Conservation (phyloP, 768 basidiomycete species). For the Rhodotorula sphaerocarpa region DNA sequence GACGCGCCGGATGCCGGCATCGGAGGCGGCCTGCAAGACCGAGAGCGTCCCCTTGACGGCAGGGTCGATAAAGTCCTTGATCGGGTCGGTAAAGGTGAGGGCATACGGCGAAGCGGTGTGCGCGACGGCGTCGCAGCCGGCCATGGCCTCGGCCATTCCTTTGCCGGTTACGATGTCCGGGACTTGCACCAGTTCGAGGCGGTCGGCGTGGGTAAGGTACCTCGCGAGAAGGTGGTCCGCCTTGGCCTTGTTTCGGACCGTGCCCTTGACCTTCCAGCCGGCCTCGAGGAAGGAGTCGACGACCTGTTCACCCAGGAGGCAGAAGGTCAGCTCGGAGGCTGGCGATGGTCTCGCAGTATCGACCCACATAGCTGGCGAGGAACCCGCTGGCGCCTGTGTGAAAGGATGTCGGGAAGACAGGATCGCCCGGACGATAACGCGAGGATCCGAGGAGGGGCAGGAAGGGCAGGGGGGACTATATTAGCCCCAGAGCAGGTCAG, state of each 20-base stretch:
- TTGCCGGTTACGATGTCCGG: slow-evolving; percentile 27
- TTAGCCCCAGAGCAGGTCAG: background rate
- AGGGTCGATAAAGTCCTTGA: slow-evolving; percentile 34
- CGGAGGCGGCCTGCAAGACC: slow-evolving; percentile 34
- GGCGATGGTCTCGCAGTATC: rapidly evolving
- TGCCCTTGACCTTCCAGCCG: slow-evolving; percentile 21
- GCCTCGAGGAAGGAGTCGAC: slow-evolving; percentile 26
- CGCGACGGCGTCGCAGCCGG: slow-evolving; percentile 20
- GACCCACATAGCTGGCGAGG: slow-evolving; percentile 27
- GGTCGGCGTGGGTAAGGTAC: slow-evolving; percentile 13
- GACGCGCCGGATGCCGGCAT: slow-evolving; percentile 31
- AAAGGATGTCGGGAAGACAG: background rate
- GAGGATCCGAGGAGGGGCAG: too few species aligned
- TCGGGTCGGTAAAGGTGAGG: slow-evolving; percentile 18
- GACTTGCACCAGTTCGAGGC: slow-evolving; percentile 24
- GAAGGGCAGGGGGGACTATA: too few species aligned
- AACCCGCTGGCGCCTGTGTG: slow-evolving; percentile 21
- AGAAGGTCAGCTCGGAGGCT: too few species aligned
- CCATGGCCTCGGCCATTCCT: slow-evolving; percentile 19
- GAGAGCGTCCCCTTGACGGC: slow-evolving; percentile 37
- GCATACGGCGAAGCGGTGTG: slow-evolving; percentile 31
- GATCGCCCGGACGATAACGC: background rate
- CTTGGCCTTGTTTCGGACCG: slow-evolving; percentile 12
- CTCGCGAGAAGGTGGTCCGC: slow-evolving; percentile 9
- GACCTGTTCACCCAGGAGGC: background rate